Percentiles rank a stretch among this genome's conserved stretches.
phyloP scores from a whole-genome alignment of 1,139 yeast genomes.

The Candida smagusa region DNA sequence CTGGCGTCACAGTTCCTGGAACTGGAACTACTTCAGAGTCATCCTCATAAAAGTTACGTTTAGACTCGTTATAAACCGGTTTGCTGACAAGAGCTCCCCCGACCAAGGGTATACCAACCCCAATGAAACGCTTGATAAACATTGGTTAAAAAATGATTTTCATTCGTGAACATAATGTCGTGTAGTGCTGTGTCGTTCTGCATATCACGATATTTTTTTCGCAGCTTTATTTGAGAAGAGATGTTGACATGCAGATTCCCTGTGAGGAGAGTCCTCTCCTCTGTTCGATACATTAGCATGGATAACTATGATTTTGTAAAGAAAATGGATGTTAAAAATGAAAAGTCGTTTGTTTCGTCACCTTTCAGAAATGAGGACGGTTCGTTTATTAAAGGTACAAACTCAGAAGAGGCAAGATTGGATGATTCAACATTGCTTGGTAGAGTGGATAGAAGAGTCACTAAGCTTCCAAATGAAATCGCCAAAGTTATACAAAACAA shows the following conservation, averaged over 20 bases:
- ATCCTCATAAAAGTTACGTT: constrained; percentile 60
- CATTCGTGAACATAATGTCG: constrained; percentile 9
- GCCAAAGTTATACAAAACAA: constrained; percentile 57
- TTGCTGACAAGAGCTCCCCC: constrained; percentile 3
- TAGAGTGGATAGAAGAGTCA: constrained; percentile 41
- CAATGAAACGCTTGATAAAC: constrained; percentile 12
- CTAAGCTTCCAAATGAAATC: constrained; percentile 51
- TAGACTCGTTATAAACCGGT: constrained; percentile 19
- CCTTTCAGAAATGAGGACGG: constrained; percentile 41
- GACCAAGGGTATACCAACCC: constrained; percentile 9
- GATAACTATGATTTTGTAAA: constrained; percentile 11
- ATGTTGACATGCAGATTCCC: constrained; percentile 1
- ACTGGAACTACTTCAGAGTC: constrained; percentile 48
- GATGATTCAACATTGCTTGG: constrained; percentile 48
- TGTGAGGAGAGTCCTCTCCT: background rate
- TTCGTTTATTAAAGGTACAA: constrained; percentile 39
- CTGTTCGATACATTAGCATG: constrained; percentile 1
- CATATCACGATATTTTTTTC: background rate
- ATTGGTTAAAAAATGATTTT: constrained; percentile 8
- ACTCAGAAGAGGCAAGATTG: constrained; percentile 52
- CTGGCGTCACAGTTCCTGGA: constrained; percentile 55
- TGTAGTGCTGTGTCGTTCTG: background rate
- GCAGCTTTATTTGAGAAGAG: background rate
- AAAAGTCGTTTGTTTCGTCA: constrained; percentile 14
- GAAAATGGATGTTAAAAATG: background rate